Evolutionary conservation across 768 basidiomycete species (phyloP).

Genomic region (Boletus huronensis): DNA sequence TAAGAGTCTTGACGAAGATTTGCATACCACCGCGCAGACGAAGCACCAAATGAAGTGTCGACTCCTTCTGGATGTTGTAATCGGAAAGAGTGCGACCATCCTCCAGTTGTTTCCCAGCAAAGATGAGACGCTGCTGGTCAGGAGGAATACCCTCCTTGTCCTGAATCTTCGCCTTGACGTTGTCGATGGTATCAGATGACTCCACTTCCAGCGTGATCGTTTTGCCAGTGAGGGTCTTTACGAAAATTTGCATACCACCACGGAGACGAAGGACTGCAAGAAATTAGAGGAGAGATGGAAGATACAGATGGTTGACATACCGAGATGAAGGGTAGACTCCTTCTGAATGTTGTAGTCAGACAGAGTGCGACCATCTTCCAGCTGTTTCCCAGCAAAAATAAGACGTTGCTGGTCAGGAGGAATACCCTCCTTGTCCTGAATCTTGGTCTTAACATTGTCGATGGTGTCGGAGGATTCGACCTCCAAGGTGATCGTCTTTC

Average conservation of each 20-base stretch:
- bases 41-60: slow-evolving; percentile 70
- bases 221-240: slow-evolving; percentile 86
- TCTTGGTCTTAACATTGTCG: slow-evolving; percentile 88
- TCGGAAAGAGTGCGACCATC: slow-evolving; percentile 87
- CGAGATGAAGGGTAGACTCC: slow-evolving; percentile 67
- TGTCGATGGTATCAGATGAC: slow-evolving; percentile 90
- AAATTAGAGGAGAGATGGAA: background rate
- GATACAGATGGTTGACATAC: background rate
- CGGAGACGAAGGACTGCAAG: slow-evolving; percentile 69
- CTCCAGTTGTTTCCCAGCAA: slow-evolving; percentile 92
- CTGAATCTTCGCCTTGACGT: slow-evolving; percentile 80
- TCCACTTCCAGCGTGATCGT: slow-evolving; percentile 93
- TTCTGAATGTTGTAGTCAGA: slow-evolving; percentile 93
- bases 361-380: slow-evolving; percentile 87
- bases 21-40: slow-evolving; percentile 73
- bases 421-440: slow-evolving; percentile 90
- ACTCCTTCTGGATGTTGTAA: slow-evolving; percentile 84
- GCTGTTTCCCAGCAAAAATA: slow-evolving; percentile 90
- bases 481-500: slow-evolving; percentile 90
- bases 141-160: slow-evolving; percentile 81
- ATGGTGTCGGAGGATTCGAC: slow-evolving; percentile 86
- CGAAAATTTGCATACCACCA: slow-evolving; percentile 90
- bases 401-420: slow-evolving; percentile 88
- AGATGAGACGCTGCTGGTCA: slow-evolving; percentile 87
- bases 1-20: slow-evolving; percentile 68